Conservation (phyloP, 768 basidiomycete genomes). For the Chalciporus chontae region DNA sequence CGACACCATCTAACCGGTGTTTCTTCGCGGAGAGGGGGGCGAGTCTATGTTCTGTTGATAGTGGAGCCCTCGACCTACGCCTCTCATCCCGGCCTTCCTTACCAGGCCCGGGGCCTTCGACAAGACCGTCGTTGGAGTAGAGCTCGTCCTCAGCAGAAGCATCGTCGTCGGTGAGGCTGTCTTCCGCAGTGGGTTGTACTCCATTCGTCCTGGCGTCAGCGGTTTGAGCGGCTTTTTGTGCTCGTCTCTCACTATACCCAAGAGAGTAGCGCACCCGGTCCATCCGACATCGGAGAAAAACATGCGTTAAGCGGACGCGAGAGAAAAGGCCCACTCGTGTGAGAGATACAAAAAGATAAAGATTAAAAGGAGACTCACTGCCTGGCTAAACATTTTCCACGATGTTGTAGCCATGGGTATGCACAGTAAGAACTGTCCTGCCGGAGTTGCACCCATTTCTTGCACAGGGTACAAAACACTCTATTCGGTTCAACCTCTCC, state of each 20-base stretch:
- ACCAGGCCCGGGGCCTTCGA: constrained; percentile 20
- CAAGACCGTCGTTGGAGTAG: constrained; percentile 34
- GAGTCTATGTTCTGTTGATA: constrained; percentile 17
- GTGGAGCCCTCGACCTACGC: constrained; percentile 22
- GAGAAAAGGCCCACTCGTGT: constrained; percentile 9
- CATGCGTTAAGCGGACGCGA: background rate
- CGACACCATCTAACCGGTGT: constrained; percentile 14
- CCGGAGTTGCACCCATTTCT: constrained; percentile 80
- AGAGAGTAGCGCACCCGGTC: background rate
- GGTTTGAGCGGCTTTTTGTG: constrained; percentile 53
- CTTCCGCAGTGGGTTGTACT: constrained; percentile 24
- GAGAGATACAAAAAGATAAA: background rate
- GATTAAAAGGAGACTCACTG: constrained; percentile 42
- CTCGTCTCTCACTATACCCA: constrained; percentile 47
- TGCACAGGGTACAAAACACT: constrained; percentile 71
- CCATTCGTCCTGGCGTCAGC: constrained; percentile 42
- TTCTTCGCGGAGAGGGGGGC: constrained; percentile 24
- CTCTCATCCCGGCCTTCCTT: constrained; percentile 21
- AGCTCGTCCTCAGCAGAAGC: constrained; percentile 33
- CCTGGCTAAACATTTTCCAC: constrained; percentile 69
- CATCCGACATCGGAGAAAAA: constrained; percentile 1
- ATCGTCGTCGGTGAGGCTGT: constrained; percentile 30
- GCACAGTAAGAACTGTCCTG: constrained; percentile 79
- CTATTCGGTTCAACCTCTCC: constrained; percentile 69
- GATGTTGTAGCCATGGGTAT: constrained; percentile 79